Base-by-base conservation (phyloP, 2,329 filamentous ascomycete species). In the Fusarium buharicum region DNA sequence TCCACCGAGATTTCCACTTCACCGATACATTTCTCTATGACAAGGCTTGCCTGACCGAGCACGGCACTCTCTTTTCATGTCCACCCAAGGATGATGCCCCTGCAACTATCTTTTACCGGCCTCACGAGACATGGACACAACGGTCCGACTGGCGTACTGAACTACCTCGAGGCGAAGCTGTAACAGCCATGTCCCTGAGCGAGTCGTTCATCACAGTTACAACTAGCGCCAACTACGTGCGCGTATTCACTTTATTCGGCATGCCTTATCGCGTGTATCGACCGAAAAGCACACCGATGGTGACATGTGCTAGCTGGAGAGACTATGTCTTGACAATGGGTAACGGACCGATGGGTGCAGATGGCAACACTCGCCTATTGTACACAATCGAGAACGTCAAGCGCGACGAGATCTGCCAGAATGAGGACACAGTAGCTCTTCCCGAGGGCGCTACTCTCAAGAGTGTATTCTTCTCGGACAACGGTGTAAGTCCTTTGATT, bases 251-350 rank as follows among this genome's bases (percentile, higher is more conserved):
- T 1, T 83, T 98, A 13, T 98, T 95, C 74, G 95, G 95, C 22
- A 88, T 96, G 30, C 93, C 95, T 0, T 90, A 92, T 67, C 88
- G 91, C 45, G 88, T 99, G 2, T 97, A 96, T 75, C 85, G 95
- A 20, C 93, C 96, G 63, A 98, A 98, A 80, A 93, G 90, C 76
- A 87, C 86, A 3, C 93, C 94, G 2, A 91, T 92, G 47, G 93
- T 99, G 17, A 95, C 93, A 0, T 99, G 95, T 72, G 92, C 93
- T 1, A 94, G 92, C 68, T 98, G 92, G 91, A 85, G 90, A 64
- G 93, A 99, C 79, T 98, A 98, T 75, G 89, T 99, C n/a, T 84
- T 98, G 73, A 97, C 93, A 0, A 86, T 99, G 67, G 94, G 94
- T 50, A 99, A 99, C 70, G 96, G 96, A 0, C 87, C 95, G 1